These are phyloP conservation scores for Wickerhamomyces mucosus DNA, from an alignment of 805 yeast species.

Conservation along the genomic window DNA sequence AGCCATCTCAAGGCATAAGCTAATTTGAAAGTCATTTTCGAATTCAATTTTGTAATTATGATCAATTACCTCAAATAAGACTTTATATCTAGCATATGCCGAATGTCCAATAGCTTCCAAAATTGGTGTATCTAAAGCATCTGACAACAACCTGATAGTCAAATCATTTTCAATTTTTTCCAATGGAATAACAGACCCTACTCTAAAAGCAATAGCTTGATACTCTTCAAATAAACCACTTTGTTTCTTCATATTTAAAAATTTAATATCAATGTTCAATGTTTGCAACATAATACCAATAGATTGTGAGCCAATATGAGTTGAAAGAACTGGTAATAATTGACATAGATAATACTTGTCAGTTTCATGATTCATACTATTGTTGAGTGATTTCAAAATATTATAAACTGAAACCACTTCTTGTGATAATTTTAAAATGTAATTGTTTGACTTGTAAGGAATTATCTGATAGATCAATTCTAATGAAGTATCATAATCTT, in stretches of 20 bases:
- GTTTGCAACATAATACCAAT: conserved; percentile 3
- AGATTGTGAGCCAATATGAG: no score
- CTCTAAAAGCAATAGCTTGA: neutral
- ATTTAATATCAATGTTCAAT: conserved; percentile 5
- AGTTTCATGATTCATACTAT: no score
- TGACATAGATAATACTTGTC: no score
- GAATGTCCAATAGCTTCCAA: conserved; percentile 10
- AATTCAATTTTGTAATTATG: conserved; percentile 16
- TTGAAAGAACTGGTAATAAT: no score
- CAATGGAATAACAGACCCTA: no score
- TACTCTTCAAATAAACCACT: neutral
- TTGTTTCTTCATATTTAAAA: neutral
- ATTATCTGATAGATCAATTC: conserved; percentile 9
- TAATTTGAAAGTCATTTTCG: conserved; percentile 11
- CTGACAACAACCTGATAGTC: neutral
- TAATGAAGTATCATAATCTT: conserved; percentile 1
- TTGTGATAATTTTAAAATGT: conserved; percentile 7
- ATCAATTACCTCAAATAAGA: conserved; percentile 18
- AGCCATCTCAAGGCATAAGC: conserved; percentile 8
- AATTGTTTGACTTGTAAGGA: conserved; percentile 10
- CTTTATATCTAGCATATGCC: conserved; percentile 12
- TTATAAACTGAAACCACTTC: conserved; percentile 4
- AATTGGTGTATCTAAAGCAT: conserved; percentile 1
- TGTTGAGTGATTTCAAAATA: conserved; percentile 1
- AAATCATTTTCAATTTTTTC: no score